phyloP scores from a whole-genome alignment of 2,329 filamentous ascomycete genomes.

The Colletotrichum liaoningense region DNA sequence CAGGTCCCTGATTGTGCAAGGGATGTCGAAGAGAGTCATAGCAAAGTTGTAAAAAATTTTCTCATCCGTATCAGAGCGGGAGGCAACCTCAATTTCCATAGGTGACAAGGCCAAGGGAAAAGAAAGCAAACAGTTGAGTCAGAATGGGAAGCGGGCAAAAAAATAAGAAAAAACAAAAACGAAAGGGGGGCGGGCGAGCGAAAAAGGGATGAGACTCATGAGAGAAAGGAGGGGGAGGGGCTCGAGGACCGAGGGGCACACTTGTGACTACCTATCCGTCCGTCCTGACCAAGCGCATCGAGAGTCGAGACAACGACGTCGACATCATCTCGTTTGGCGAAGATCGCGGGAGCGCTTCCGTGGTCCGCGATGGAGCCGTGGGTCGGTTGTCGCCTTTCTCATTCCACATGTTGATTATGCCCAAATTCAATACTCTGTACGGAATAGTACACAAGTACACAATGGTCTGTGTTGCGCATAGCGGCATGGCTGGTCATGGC shows the following conservation, averaged over 20 bases:
- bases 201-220: background rate
- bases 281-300: background rate
- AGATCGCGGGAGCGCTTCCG: conserved; percentile 19
- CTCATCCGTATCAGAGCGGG: background rate
- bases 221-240: conserved; percentile 19
- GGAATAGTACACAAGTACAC: too few species aligned
- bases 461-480: background rate
- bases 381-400: background rate
- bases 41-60: background rate
- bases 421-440: background rate
- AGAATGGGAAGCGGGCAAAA: background rate
- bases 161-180: background rate
- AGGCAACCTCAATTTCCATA: background rate
- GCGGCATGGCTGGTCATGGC: too few species aligned
- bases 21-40: background rate
- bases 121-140: background rate
- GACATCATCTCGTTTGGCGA: conserved; percentile 23
- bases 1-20: background rate
- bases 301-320: conserved; percentile 10
- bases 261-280: background rate
- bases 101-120: background rate
- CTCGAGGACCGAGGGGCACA: conserved; percentile 8
- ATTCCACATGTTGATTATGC: background rate
- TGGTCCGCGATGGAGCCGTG: background rate
- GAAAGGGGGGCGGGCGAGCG: background rate